Conservation (phyloP, 106 monocot genomes). For the Dendrobium nobile region DNA sequence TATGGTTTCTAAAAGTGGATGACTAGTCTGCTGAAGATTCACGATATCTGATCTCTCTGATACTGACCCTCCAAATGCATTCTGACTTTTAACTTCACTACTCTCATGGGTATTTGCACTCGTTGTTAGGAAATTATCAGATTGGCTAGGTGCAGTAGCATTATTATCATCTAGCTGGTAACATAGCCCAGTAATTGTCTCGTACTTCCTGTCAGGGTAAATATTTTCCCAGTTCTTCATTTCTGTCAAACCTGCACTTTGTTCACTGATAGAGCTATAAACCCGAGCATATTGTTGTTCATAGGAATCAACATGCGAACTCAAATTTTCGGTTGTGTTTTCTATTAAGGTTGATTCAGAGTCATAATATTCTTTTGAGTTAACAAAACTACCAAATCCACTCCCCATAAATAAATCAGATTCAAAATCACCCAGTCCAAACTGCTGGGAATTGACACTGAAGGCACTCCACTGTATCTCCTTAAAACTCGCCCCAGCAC, state of each 20-base stretch:
- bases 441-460: slow-evolving; percentile 14
- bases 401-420: slow-evolving; percentile 41
- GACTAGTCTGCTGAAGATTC: slow-evolving; percentile 35
- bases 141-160: slow-evolving; percentile 11
- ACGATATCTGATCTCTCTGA: slow-evolving; percentile 23
- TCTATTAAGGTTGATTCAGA: slow-evolving; percentile 5
- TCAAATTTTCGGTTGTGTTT: slow-evolving; percentile 18
- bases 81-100: neutral
- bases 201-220: slow-evolving; percentile 95
- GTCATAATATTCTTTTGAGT: neutral
- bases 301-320: slow-evolving; percentile 5
- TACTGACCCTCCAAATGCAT: slow-evolving; percentile 9
- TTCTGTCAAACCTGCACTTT: slow-evolving; percentile 29
- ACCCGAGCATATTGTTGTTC: slow-evolving; percentile 15
- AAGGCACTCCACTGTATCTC: slow-evolving; percentile 85
- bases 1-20: slow-evolving; percentile 41
- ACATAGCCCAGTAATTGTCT: slow-evolving; percentile 46
- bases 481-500: slow-evolving; percentile 51
- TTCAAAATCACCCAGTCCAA: slow-evolving; percentile 34
- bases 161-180: slow-evolving; percentile 48
- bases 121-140: slow-evolving; percentile 13
- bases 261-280: slow-evolving; percentile 8
- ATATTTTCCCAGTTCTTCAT: slow-evolving; percentile 68
- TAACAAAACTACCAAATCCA: slow-evolving; percentile 12
- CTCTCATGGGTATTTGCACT: slow-evolving; percentile 4